A percentile compares a stretch with the other conserved stretches of the same genome.
phyloP scores from a whole-genome alignment of 2,329 filamentous ascomycete species.

The Diaporthe australafricana region DNA sequence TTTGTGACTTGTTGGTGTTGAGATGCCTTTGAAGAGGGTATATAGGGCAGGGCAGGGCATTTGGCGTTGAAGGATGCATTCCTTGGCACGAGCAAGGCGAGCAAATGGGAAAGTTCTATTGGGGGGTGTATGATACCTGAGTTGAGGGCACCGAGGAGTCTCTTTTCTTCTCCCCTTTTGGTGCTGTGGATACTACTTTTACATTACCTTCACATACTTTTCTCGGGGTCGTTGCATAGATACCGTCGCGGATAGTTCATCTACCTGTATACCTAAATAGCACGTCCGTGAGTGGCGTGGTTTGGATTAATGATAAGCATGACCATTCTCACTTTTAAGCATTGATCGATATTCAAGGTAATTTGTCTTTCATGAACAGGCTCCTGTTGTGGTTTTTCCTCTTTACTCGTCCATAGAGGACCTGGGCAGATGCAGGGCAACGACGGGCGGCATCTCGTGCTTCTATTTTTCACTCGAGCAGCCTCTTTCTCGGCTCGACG shows the following conservation, averaged over 20 bases:
- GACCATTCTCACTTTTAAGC: not conserved
- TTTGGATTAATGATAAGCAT: not conserved
- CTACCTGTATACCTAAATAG: constrained; percentile 12
- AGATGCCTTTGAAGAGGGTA: not conserved
- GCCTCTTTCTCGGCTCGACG: not conserved
- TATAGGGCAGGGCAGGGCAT: not conserved
- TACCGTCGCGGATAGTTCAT: constrained; percentile 14
- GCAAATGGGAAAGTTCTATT: not conserved
- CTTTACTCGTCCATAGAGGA: not conserved
- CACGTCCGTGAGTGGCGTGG: not conserved
- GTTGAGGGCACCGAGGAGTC: not conserved
- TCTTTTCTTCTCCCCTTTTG: not conserved
- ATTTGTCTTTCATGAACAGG: too few species aligned
- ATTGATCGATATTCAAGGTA: too few species aligned
- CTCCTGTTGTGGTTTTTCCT: not conserved
- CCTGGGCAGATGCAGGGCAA: too few species aligned
- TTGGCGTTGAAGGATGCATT: constrained; percentile 20
- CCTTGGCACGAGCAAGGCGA: not conserved
- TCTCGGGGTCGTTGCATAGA: constrained; percentile 17
- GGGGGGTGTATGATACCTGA: constrained; percentile 26
- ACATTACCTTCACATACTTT: constrained; percentile 24
- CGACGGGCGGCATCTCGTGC: not conserved
- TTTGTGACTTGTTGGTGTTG: constrained; percentile 3
- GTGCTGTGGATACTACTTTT: constrained; percentile 19
- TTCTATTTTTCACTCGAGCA: constrained; percentile 12